A percentile compares a stretch with the other conserved stretches of the same genome.
Evolutionary conservation across 2,329 filamentous ascomycete species (phyloP).

Genomic region (Westerdykella aurantiaca): DNA sequence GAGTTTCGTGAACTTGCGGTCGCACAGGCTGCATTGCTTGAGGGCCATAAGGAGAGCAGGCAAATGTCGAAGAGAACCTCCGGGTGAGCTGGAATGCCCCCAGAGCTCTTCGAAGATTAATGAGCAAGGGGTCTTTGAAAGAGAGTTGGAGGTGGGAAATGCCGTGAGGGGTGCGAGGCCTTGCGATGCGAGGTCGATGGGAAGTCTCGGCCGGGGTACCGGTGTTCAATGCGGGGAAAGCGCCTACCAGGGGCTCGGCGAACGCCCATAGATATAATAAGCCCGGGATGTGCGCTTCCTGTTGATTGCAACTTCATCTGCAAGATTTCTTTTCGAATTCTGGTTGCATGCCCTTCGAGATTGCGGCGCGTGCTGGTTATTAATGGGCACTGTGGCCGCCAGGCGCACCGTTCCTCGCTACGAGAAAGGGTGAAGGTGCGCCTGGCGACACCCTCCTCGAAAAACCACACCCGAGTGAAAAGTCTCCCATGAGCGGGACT

Average conservation of each 20-base stretch:
- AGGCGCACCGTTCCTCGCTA: not conserved
- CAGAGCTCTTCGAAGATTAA: not conserved
- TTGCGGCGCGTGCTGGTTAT: constrained; percentile 14
- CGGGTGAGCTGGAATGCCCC: constrained; percentile 8
- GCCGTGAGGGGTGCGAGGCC: constrained; percentile 12
- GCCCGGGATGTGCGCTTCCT: constrained; percentile 16
- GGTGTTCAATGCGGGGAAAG: constrained; percentile 24
- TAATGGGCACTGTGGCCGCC: not conserved
- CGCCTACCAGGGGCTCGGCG: constrained; percentile 19
- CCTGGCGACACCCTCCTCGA: not conserved
- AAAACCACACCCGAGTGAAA: not conserved
- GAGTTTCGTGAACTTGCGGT: constrained; percentile 51
- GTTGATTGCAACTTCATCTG: constrained; percentile 26
- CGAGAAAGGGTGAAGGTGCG: not conserved
- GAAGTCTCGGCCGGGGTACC: constrained; percentile 16
- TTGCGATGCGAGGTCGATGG: constrained; percentile 8
- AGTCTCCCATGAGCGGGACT: not conserved
- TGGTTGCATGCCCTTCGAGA: constrained; percentile 18
- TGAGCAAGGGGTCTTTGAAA: constrained; percentile 6
- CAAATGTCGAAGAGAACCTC: constrained; percentile 1
- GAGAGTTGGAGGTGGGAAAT: constrained; percentile 10
- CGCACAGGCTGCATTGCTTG: constrained; percentile 43
- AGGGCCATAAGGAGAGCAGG: constrained; percentile 26
- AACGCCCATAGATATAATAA: constrained; percentile 17
- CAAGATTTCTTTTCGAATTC: constrained; percentile 16